These are phyloP conservation scores for Stentor roeselii DNA, from an alignment of 73 alveolate genomes.

Conservation along the genomic window DNA sequence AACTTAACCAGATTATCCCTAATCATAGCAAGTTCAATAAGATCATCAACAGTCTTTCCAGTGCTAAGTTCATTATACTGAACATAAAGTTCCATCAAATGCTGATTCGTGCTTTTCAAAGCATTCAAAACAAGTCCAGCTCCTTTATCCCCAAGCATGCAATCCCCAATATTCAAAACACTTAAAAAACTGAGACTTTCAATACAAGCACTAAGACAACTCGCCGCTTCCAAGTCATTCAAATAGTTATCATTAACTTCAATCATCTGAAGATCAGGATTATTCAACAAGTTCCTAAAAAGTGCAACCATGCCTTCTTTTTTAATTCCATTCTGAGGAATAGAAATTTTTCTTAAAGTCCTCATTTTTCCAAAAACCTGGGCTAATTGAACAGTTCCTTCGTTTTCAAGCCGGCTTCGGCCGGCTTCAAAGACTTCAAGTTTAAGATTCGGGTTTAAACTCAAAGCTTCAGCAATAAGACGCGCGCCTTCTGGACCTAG, in stretches of 20 bases:
- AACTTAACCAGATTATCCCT: conserved; percentile 69
- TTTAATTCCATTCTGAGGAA: conserved; percentile 84
- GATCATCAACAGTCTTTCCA: conserved; percentile 44
- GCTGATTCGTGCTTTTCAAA: conserved; percentile 38
- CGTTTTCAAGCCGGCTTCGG: conserved; percentile 84
- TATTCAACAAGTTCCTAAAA: conserved; percentile 52
- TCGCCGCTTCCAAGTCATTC: conserved; percentile 64
- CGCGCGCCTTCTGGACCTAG: conserved; percentile 93
- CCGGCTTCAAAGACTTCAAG: conserved; percentile 70
- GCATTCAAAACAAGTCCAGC: conserved; percentile 58
- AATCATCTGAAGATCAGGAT: conserved; percentile 52
- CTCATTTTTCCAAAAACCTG: conserved; percentile 62
- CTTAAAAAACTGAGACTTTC: conserved; percentile 38
- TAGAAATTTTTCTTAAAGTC: conserved; percentile 59
- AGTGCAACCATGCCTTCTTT: conserved; percentile 79
- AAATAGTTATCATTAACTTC: conserved; percentile 77
- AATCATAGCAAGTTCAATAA: conserved; percentile 50
- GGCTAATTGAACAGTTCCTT: conserved; percentile 75
- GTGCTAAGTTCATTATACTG: conserved; percentile 75
- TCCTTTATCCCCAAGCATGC: conserved; percentile 64
- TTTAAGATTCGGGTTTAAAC: conserved; percentile 56
- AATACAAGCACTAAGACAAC: conserved; percentile 45
- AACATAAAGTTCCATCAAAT: conserved; percentile 60
- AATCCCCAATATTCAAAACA: conserved; percentile 73
- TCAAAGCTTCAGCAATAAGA: conserved; percentile 69